phyloP scores from a whole-genome alignment of 1,284 basidiomycete genomes.

The Trichosporon asahii region DNA sequence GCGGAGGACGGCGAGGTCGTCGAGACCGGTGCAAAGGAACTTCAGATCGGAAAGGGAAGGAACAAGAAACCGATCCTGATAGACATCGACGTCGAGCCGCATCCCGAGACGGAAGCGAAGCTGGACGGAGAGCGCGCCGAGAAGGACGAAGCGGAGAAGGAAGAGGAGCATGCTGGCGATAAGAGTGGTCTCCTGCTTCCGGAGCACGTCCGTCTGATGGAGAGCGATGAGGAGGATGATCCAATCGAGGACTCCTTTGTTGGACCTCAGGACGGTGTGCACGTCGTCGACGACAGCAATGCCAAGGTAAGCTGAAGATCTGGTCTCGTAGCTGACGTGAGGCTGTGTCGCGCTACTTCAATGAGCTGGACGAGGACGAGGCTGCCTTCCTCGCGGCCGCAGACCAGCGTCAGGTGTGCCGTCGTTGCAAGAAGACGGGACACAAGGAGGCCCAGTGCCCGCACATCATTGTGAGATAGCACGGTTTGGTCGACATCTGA shows the following conservation, averaged over 20 bases:
- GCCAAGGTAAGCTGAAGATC: slow-evolving; percentile 26
- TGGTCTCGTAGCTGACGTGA: slow-evolving; percentile 8
- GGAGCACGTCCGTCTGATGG: slow-evolving; percentile 30
- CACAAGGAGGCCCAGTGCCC: slow-evolving; percentile 39
- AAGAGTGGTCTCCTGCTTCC: slow-evolving; percentile 28
- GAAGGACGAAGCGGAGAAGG: not conserved
- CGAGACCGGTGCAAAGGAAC: not conserved
- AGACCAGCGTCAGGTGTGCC: slow-evolving; percentile 42
- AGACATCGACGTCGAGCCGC: slow-evolving; percentile 3
- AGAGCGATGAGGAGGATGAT: slow-evolving; percentile 20
- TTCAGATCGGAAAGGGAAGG: not conserved
- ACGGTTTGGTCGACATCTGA: not conserved
- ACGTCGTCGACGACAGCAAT: slow-evolving; percentile 40
- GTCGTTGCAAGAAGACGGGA: slow-evolving; percentile 44
- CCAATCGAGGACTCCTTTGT: slow-evolving; percentile 6
- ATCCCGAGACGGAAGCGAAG: not conserved
- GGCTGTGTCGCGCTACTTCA: slow-evolving; percentile 43
- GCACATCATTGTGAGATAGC: slow-evolving; percentile 37
- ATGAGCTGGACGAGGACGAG: slow-evolving; percentile 31
- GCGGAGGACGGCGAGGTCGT: not conserved
- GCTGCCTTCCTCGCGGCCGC: slow-evolving; percentile 43
- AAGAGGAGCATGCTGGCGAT: not conserved
- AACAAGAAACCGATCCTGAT: slow-evolving; percentile 11
- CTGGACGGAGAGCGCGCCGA: not conserved
- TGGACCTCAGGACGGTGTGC: slow-evolving; percentile 32